Conservation (phyloP, 768 basidiomycete genomes). For the Tricholoma bakamatsutake region DNA sequence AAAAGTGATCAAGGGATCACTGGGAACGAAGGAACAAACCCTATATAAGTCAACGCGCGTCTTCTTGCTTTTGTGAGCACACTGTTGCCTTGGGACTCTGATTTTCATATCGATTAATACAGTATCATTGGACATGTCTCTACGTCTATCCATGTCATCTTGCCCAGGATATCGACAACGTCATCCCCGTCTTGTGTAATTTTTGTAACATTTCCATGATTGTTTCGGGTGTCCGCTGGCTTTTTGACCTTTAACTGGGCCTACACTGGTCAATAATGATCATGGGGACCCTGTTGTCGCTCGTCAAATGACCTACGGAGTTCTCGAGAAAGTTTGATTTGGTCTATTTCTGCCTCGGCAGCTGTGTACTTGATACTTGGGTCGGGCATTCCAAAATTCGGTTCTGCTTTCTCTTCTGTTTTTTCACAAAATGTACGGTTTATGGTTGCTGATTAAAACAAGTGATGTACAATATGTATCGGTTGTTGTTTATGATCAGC, state of each 20-base stretch:
- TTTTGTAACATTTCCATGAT: not conserved
- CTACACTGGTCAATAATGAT: constrained; percentile 8
- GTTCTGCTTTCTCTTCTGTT: not conserved
- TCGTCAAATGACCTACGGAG: constrained; percentile 24
- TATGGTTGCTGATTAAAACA: not conserved
- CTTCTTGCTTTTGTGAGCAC: not conserved
- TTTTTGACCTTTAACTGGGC: constrained; percentile 36
- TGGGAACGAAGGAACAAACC: constrained; percentile 2
- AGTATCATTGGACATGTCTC: not conserved
- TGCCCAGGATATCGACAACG: not conserved
- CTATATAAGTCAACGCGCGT: not conserved
- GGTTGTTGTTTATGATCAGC: not conserved
- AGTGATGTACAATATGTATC: not conserved
- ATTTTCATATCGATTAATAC: not conserved
- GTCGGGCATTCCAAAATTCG: not conserved
- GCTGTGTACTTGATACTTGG: not conserved
- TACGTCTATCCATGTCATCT: not conserved
- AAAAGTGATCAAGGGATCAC: constrained; percentile 2
- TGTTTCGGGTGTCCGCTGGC: constrained; percentile 22
- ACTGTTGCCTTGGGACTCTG: not conserved
- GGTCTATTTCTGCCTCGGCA: not conserved
- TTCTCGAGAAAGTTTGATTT: constrained; percentile 1
- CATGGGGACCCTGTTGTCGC: constrained; percentile 21
- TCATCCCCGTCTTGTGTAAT: not conserved
- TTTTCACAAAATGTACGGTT: not conserved